Evolutionary conservation across 1,284 basidiomycete species (phyloP).

Genomic region (Fomitiporia mediterranea): DNA sequence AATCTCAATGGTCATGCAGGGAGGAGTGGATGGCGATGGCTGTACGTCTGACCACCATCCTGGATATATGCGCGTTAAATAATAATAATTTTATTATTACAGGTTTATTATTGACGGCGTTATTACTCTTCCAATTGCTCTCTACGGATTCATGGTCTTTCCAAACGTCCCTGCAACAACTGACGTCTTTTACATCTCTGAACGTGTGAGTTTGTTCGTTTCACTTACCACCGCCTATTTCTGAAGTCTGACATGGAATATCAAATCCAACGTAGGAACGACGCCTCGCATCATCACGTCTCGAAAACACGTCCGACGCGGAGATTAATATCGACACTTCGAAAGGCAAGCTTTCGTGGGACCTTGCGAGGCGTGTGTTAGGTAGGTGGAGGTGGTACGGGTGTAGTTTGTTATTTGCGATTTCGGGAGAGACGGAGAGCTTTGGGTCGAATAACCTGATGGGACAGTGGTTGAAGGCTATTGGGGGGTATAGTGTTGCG

Average conservation of each 20-base stretch:
- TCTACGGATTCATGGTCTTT: constrained; percentile 70
- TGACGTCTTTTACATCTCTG: constrained; percentile 57
- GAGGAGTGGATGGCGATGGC: constrained; percentile 68
- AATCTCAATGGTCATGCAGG: constrained; percentile 55
- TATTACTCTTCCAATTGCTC: constrained; percentile 66
- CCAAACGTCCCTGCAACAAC: constrained; percentile 68
- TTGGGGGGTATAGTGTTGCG: constrained; percentile 56
- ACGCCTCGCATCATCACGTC: constrained; percentile 44
- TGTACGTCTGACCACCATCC: constrained; percentile 38
- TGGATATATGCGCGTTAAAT: not conserved
- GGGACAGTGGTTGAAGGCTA: constrained; percentile 69
- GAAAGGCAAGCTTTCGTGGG: constrained; percentile 43
- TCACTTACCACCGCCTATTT: constrained; percentile 13
- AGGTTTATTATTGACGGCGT: constrained; percentile 71
- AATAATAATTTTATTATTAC: not conserved
- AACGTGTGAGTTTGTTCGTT: constrained; percentile 40
- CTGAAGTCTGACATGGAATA: not conserved
- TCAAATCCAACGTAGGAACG: constrained; percentile 42
- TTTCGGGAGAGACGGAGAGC: constrained; percentile 65
- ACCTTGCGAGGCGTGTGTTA: constrained; percentile 47
- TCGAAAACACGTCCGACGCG: constrained; percentile 36
- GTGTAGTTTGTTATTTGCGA: constrained; percentile 57
- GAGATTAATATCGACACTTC: constrained; percentile 20
- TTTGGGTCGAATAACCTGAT: constrained; percentile 72
- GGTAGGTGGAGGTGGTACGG: constrained; percentile 67